Conservation (phyloP, 2,329 filamentous ascomycete species). For the Cercospora canescens region DNA sequence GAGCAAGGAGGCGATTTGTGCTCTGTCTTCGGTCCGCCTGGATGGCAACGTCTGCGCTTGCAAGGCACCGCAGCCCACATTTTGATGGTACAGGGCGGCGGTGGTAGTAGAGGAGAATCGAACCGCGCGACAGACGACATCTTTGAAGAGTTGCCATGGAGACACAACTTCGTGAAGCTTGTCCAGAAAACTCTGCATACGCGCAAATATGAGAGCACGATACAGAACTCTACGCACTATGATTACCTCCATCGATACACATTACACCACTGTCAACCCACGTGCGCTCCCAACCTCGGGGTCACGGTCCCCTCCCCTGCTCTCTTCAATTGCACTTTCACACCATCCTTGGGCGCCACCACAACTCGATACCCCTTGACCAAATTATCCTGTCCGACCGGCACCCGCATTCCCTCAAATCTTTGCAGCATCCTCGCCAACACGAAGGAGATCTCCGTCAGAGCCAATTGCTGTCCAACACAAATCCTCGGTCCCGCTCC, state of each 20-base stretch:
- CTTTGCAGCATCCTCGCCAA: constrained; percentile 22
- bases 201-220: not conserved
- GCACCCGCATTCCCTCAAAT: constrained; percentile 19
- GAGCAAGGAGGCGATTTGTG: not conserved
- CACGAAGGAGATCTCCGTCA: constrained; percentile 24
- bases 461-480: constrained; percentile 21
- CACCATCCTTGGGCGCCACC: constrained; percentile 24
- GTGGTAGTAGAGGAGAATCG: not conserved
- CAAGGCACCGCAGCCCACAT: not conserved
- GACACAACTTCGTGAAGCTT: not conserved
- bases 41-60: not conserved
- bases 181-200: not conserved
- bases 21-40: not conserved
- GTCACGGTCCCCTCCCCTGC: not conserved
- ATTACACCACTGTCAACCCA: not conserved
- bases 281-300: not conserved
- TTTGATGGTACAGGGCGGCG: not conserved
- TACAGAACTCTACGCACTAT: no score
- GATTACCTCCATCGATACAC: no score
- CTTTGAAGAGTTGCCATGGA: not conserved
- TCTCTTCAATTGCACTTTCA: constrained; percentile 21
- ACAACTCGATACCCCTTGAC: constrained; percentile 24
- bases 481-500: constrained; percentile 29
- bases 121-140: not conserved
- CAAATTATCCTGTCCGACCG: constrained; percentile 22